Base-by-base conservation (phyloP, 2,329 filamentous ascomycete genomes). In the Cladosporium halotolerans region DNA sequence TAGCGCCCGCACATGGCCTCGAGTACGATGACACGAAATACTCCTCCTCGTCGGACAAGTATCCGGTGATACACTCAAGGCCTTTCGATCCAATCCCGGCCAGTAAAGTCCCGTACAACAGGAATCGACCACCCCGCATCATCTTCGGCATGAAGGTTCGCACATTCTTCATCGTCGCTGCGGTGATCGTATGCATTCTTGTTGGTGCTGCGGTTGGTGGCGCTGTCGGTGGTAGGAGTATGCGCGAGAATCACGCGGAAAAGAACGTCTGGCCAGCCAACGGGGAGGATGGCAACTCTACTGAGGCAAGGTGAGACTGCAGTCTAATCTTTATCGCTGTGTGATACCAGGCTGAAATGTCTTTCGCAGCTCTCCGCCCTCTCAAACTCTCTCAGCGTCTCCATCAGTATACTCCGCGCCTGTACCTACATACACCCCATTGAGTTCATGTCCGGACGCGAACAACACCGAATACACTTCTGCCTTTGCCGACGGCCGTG, bases 81-180 rank as follows among this genome's bases (percentile, higher is more conserved):
- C 44, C 57, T 31, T 66, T 64, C 52, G 60, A 62, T 41, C 47
- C 60, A 39, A 58, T 53, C n/a, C 57, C 58, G 28, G 50, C 54
- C 10, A 54, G 55, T 55, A 63, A 60, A 32, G 51, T 58, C 49
- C 55, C 55, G 36, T 58, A 47, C 46, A 60, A 58, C 55, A 58
- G 62, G 58, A 64, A 63, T 55, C 61, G 61, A 38, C 67, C 68
- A 50, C 68, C 68, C 18, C 58, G 64, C n/a, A 70, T 70, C 58
- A 69, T 70, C 54, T 70, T 69, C 58, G 68, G 68, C 13, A 70
- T 70, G 68, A 69, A 69, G 52, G 56, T 69, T 32, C 56, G 60
- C 33, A 69, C 66, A 1, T 70, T 70, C 52, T 52, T 68, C 55
- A 18, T 69, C 7, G 68, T 70, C 2, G 61, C 64, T 11, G 38